A percentile compares a stretch with the other conserved stretches of the same genome.
These are phyloP conservation scores for Trifolium fragiferum DNA, from an alignment of 306 rosid genomes.

Conservation along the genomic window DNA sequence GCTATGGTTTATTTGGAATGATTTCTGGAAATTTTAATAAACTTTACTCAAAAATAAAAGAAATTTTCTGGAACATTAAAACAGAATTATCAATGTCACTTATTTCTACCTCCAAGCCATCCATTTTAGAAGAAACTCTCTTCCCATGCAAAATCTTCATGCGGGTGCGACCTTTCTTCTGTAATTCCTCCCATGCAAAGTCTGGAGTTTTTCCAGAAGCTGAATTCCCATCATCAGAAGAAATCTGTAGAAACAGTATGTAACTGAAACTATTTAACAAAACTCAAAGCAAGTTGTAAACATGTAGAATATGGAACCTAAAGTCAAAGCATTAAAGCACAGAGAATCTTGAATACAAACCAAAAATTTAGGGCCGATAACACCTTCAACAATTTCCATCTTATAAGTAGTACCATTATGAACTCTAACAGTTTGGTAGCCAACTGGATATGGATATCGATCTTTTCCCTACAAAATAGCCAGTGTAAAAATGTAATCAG, in stretches of 20 bases:
- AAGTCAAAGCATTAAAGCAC: slow-evolving; percentile 18
- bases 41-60: background rate
- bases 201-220: slow-evolving; percentile 88
- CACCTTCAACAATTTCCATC: slow-evolving; percentile 84
- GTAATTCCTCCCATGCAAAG: slow-evolving; percentile 79
- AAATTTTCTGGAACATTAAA: background rate
- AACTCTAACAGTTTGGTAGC: slow-evolving; percentile 71
- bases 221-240: slow-evolving; percentile 69
- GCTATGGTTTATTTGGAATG: slow-evolving; percentile 13
- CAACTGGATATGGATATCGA: slow-evolving; percentile 91
- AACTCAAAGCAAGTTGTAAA: slow-evolving; percentile 28
- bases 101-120: slow-evolving; percentile 85
- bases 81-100: slow-evolving; percentile 7
- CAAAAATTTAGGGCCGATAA: slow-evolving; percentile 77
- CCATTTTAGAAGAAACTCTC: slow-evolving; percentile 76
- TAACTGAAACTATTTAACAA: slow-evolving; percentile 31
- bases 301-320: slow-evolving; percentile 27
- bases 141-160: slow-evolving; percentile 79
- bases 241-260: slow-evolving; percentile 53
- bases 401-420: slow-evolving; percentile 67
- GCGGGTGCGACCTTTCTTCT: slow-evolving; percentile 63
- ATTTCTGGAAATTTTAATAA: background rate
- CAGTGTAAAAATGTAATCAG: slow-evolving; percentile 33
- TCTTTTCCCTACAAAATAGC: slow-evolving; percentile 73
- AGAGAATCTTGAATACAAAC: slow-evolving; percentile 54